Evolutionary conservation across 176 grass and related monocot genomes (phyloP), one percentile per base, ranked within the genome.

Genomic region (Lolium rigidum): DNA sequence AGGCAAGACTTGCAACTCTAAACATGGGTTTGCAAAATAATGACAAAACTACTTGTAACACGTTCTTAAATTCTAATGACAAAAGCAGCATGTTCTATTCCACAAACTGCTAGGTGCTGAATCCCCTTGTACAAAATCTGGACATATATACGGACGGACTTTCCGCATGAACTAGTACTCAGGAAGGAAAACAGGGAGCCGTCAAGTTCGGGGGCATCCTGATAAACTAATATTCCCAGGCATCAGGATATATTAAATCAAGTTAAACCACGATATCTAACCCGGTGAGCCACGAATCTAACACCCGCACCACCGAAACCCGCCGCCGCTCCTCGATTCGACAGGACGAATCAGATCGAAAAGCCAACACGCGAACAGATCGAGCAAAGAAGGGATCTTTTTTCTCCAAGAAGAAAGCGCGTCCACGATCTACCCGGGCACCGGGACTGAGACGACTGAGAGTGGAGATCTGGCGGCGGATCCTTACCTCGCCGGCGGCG

Each of bases 401-500:
- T 28, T 76, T 17, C n/a, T 68, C n/a, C 11, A 15, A 10, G 21
- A 26, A 60, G 17, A 73, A 61, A 74, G 31, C 52, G 9, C 22
- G 13, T 7, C 15, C 15, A 59, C 5, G 81, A 83, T 74, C 81
- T 74, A 59, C 57, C 54, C 15, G 21, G 5, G 11, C 2, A 28
- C 9, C 25, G 9, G 4, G 81, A 74, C 35, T 0, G 17, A 35
- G 15, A 20, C 13, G 57, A 8, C 35, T 60, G n/a, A 47, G 1
- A 9, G 11, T 31, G n/a, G 79, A 54, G 22, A 17, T 83, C 44
- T 31, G 12, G 2, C 54, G n/a, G 54, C 39, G 54, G 69, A 73
- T 59, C 54, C 21, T 46, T 74, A 83, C 81, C 81, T 83, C 14
- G 71, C 43, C 54, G 54, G 52, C 66, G 35, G 35, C 64, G 9